Conservation (phyloP, 23 red algal species). For the Chondrus crispus region DNA sequence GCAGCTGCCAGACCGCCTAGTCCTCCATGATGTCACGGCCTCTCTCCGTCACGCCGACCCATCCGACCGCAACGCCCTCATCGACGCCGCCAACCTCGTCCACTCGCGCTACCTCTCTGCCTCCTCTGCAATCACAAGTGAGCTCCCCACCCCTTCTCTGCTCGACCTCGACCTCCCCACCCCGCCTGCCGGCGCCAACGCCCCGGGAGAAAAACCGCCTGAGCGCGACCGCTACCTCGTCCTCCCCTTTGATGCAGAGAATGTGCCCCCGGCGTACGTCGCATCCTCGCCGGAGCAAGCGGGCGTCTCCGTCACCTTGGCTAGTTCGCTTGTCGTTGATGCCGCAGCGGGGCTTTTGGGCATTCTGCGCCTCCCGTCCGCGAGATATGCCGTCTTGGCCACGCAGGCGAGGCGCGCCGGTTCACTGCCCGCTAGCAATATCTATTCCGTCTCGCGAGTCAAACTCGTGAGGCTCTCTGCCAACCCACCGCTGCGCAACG, state of each 20-base stretch:
- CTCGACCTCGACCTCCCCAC: constrained; percentile 41
- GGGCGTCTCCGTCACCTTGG: background rate
- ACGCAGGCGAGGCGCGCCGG: constrained; percentile 60
- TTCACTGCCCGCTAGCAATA: constrained; percentile 28
- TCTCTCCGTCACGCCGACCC: constrained; percentile 38
- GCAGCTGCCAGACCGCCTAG: constrained; percentile 65
- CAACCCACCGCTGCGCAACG: constrained; percentile 42
- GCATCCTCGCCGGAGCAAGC: constrained; percentile 19
- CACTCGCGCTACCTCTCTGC: background rate
- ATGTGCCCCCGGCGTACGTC: background rate
- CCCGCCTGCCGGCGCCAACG: constrained; percentile 16
- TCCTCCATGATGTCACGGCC: constrained; percentile 70
- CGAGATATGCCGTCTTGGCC: constrained; percentile 60
- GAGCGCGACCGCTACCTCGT: constrained; percentile 54
- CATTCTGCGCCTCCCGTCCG: constrained; percentile 61
- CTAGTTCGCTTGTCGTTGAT: constrained; percentile 46
- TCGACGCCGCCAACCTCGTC: constrained; percentile 76
- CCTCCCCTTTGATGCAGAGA: constrained; percentile 52
- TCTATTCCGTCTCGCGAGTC: constrained; percentile 53
- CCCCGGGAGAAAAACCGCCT: constrained; percentile 28
- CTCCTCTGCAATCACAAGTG: constrained; percentile 4
- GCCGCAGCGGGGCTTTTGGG: constrained; percentile 75
- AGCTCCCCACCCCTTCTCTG: constrained; percentile 4
- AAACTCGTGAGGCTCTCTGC: constrained; percentile 52
- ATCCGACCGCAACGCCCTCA: constrained; percentile 74